Conservation (phyloP, 2,329 filamentous ascomycete species). For the Stachybotrys chartarum region DNA sequence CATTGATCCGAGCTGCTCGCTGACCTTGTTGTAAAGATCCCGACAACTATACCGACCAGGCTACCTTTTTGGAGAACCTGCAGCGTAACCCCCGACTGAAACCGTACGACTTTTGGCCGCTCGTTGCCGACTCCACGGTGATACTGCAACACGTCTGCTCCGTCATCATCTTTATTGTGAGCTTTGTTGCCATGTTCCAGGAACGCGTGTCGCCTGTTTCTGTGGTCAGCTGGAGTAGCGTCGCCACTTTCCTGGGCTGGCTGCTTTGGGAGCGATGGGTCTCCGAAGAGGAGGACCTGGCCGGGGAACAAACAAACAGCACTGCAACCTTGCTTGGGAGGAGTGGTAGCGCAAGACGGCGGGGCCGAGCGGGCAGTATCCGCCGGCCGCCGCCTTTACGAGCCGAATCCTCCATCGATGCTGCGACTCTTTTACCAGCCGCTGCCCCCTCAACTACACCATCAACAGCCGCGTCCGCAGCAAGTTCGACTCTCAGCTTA, state of each 20-base stretch:
- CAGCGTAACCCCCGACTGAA: slow-evolving; percentile 90
- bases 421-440: slow-evolving; percentile 12
- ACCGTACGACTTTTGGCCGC: slow-evolving; percentile 96
- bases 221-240: slow-evolving; percentile 77
- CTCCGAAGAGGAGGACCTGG: slow-evolving; percentile 54
- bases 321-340: slow-evolving; percentile 26
- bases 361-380: slow-evolving; percentile 28
- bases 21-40: slow-evolving; percentile 52
- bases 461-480: slow-evolving; percentile 23
- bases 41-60: slow-evolving; percentile 98
- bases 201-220: slow-evolving; percentile 84
- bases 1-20: not conserved
- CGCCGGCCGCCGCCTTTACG: slow-evolving; percentile 24
- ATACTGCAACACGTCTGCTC: slow-evolving; percentile 97
- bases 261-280: slow-evolving; percentile 89
- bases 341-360: slow-evolving; percentile 25
- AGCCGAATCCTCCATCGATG: slow-evolving; percentile 12
- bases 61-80: slow-evolving; percentile 91
- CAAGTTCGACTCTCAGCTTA: slow-evolving; percentile 41
- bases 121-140: slow-evolving; percentile 90
- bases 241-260: slow-evolving; percentile 82
- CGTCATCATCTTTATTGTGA: slow-evolving; percentile 89
- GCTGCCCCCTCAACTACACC: slow-evolving; percentile 12
- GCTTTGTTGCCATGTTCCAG: slow-evolving; percentile 84
- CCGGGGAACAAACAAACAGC: slow-evolving; percentile 28